These are phyloP conservation scores for Phytophthora pluvialis DNA, from an alignment of 352 stramenopile genomes.

Conservation along the genomic window DNA sequence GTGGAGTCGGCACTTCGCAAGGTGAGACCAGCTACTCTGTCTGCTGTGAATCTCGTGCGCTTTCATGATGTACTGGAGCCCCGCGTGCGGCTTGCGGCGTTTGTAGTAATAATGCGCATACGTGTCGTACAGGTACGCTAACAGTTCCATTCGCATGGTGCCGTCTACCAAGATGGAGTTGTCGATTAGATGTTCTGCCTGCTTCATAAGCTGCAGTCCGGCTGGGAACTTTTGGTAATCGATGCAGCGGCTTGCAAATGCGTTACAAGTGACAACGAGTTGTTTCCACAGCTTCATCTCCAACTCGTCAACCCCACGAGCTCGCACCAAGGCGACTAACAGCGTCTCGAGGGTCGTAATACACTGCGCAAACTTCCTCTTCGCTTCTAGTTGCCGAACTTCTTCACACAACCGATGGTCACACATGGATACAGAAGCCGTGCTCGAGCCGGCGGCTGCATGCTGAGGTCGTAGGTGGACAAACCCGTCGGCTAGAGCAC, in stretches of 20 bases:
- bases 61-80: conserved; percentile 85
- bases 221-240: conserved; percentile 83
- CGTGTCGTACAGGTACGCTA: conserved; percentile 86
- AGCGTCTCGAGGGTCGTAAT: conserved; percentile 81
- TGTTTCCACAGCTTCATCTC: conserved; percentile 89
- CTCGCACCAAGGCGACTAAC: conserved; percentile 72
- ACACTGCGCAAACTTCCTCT: conserved; percentile 81
- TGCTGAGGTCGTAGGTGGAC: conserved; percentile 21
- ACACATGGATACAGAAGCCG: conserved; percentile 40
- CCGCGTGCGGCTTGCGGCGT: conserved; percentile 80
- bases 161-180: conserved; percentile 70
- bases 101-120: conserved; percentile 93
- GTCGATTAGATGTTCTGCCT: conserved; percentile 77
- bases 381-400: conserved; percentile 80
- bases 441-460: not conserved
- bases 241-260: conserved; percentile 85
- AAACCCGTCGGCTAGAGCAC: conserved; percentile 65
- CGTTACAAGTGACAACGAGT: conserved; percentile 90
- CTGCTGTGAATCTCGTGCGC: conserved; percentile 84
- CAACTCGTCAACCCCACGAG: conserved; percentile 56
- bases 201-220: conserved; percentile 87
- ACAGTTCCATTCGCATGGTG: conserved; percentile 65
- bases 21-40: conserved; percentile 78
- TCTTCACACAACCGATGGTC: conserved; percentile 77
- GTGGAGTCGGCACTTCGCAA: conserved; percentile 92